Base-by-base conservation (phyloP, 2,329 filamentous ascomycete species). In the Massarina eburnea region DNA sequence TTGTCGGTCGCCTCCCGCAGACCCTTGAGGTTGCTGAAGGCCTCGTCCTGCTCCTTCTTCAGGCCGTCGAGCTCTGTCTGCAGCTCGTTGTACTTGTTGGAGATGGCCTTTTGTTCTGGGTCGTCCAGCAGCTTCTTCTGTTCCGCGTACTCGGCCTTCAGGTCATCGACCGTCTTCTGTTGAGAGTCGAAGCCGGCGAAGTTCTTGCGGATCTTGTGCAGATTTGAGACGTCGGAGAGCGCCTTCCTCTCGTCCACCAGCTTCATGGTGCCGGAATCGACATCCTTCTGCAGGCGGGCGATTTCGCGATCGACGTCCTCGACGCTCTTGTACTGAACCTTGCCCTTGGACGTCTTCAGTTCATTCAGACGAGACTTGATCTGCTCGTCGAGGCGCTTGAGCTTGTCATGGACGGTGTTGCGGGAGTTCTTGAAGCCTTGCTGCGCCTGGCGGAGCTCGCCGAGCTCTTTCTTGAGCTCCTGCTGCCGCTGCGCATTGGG, bases 211-310 rank as follows among this genome's bases (percentile, higher is more conserved):
- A 88, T 82, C 79, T 95, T 95, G 72, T 88, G 86, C 57, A 97
- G 77, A 69, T 76, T 86, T 39, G 87, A 88, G 61, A 96, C 86
- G 62, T 96, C 90, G 40, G 81, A 76, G 17, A 97, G 80, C 8
- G 89, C 85, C 81, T 96, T 97, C 80, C 90, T 95, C 82, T 97
- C 94, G 62, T 99, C 94, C 9, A 97, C 94, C 41, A 99, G 78
- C 76, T 91, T 95, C 87, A 99, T 91, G 70, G 82, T 87, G 55
- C 92, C 92, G 27, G 84, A 82, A 71, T 95, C 89, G 60, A 97
- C 91, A 70, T 92, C 82, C 73, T 86, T 86, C 57, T 96, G 89
- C 43, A 96, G 83, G 41, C 79, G 79, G 49, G 82, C 80, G 61
- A 97, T 94, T 73, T 94, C 84, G 53, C 80, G 79, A 71, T 97